phyloP scores from a whole-genome alignment of 1,139 yeast genomes.

The Zygosaccharomyces sapae region DNA sequence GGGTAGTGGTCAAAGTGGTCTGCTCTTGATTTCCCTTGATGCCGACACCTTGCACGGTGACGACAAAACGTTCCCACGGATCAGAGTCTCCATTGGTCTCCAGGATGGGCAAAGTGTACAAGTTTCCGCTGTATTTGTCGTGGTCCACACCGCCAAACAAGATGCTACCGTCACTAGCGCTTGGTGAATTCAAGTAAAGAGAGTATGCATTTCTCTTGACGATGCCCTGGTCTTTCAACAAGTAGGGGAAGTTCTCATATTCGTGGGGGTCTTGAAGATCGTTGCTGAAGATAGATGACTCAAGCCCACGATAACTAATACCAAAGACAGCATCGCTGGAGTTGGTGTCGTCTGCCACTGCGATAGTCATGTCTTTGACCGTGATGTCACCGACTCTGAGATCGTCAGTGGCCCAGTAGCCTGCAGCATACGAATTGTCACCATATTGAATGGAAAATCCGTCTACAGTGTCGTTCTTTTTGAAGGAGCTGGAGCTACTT shows the following conservation, averaged over 20 bases:
- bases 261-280: slow-evolving; percentile 27
- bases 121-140: slow-evolving; percentile 43
- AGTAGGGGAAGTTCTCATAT: slow-evolving; percentile 56
- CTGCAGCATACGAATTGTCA: slow-evolving; percentile 26
- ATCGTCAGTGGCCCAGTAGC: slow-evolving; percentile 27
- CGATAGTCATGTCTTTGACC: slow-evolving; percentile 23
- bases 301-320: slow-evolving; percentile 28
- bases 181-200: slow-evolving; percentile 41
- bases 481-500: not conserved
- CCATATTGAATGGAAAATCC: slow-evolving; percentile 24
- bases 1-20: slow-evolving; percentile 27
- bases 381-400: slow-evolving; percentile 16
- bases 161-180: slow-evolving; percentile 41
- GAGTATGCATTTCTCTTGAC: slow-evolving; percentile 54
- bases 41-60: slow-evolving; percentile 45
- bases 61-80: slow-evolving; percentile 42
- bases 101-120: slow-evolving; percentile 44
- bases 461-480: slow-evolving; percentile 8
- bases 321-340: slow-evolving; percentile 30
- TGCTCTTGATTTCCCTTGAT: slow-evolving; percentile 27
- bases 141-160: slow-evolving; percentile 56
- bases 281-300: slow-evolving; percentile 23
- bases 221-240: slow-evolving; percentile 48
- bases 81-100: slow-evolving; percentile 26
- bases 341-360: slow-evolving; percentile 23